Percentiles rank a stretch among this genome's conserved stretches.
phyloP scores from a whole-genome alignment of 1,284 basidiomycete genomes.

The Moesziomyces globuligerus region DNA sequence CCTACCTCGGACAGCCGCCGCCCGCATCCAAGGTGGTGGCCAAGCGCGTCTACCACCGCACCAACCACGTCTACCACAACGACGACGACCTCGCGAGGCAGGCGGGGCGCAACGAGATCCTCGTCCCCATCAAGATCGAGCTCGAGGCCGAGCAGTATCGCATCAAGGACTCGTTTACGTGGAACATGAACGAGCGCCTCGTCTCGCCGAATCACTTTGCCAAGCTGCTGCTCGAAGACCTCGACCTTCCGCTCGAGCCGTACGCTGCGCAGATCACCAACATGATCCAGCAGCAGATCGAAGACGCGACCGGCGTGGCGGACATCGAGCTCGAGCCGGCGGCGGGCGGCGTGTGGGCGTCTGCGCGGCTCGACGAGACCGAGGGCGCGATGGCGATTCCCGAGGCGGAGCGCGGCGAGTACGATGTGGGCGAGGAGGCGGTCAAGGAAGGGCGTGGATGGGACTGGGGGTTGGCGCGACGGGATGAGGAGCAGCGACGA shows the following conservation, averaged over 20 bases:
- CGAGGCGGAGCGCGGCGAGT: conserved; percentile 16
- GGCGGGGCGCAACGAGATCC: conserved; percentile 71
- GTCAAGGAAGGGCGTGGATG: conserved; percentile 39
- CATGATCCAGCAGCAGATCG: conserved; percentile 87
- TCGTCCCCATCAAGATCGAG: conserved; percentile 92
- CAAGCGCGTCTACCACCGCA: conserved; percentile 68
- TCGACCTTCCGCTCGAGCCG: conserved; percentile 77
- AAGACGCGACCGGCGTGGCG: conserved; percentile 78
- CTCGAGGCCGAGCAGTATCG: conserved; percentile 90
- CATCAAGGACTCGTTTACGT: conserved; percentile 94
- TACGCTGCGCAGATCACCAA: conserved; percentile 83
- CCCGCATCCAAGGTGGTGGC: conserved; percentile 82
- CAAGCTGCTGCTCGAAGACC: conserved; percentile 83
- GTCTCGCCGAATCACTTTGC: conserved; percentile 87
- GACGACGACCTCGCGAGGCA: conserved; percentile 58
- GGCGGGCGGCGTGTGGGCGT: conserved; percentile 34
- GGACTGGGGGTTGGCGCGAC: conserved; percentile 37
- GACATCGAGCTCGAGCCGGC: conserved; percentile 52
- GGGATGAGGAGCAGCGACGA: conserved; percentile 15
- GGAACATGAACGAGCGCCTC: conserved; percentile 83
- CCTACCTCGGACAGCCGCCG: conserved; percentile 86
- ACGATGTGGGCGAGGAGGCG: conserved; percentile 27
- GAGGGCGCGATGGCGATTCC: conserved; percentile 27
- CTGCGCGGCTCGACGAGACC: conserved; percentile 19
- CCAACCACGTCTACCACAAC: conserved; percentile 77